Base-by-base conservation (phyloP, 2,329 filamentous ascomycete genomes). In the Fusarium coffeatum region DNA sequence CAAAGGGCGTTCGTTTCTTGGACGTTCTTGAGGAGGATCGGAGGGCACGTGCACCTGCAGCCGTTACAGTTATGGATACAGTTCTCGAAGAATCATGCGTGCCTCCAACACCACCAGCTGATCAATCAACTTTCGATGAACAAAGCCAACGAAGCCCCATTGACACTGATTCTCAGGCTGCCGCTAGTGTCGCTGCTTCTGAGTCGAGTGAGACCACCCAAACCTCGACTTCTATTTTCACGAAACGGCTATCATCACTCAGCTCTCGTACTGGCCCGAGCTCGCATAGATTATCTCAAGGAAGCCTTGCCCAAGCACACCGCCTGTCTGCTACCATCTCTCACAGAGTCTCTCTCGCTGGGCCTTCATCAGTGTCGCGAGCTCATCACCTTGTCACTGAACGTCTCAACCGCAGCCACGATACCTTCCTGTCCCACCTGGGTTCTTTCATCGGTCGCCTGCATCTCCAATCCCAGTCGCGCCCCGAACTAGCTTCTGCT, bases 361-460 rank as follows among this genome's bases (percentile, higher is more conserved):
- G 89, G 32, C 89, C 89, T 30, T 88, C 90, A 46, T 85, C 88
- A 42, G 82, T 86, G 37, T 86, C 86, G 34, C 86, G 87, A 67
- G 88, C 90, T 67, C 88, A 90, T 65, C 92, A 92, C 74, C 85
- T 98, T 64, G 93, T 96, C 34, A 97, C 94, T 4, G 92, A 94
- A 78, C 90, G 90, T 72, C 87, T 98, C 50, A 92, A 89, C 74
- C 85, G 87, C 51, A 92, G 90, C 53, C 94, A 98, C 81, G 94
- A 98, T 81, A 89, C 88, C 10, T 97, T 98, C 76, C 83, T 99
- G 55, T 96, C 94, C 9, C 92, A 94, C 76, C 88, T 99, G 54
- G 95, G 93, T 53, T 97, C 93, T 7, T 97, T 98, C 78, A 95
- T 98, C 77, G 96, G 96, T 18, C 86, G 89, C 40, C 86, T 98